Evolutionary conservation across 441 rosid species (phyloP), one percentile per base, ranked within the genome.

Genomic region (Flueggea neowawraea): DNA sequence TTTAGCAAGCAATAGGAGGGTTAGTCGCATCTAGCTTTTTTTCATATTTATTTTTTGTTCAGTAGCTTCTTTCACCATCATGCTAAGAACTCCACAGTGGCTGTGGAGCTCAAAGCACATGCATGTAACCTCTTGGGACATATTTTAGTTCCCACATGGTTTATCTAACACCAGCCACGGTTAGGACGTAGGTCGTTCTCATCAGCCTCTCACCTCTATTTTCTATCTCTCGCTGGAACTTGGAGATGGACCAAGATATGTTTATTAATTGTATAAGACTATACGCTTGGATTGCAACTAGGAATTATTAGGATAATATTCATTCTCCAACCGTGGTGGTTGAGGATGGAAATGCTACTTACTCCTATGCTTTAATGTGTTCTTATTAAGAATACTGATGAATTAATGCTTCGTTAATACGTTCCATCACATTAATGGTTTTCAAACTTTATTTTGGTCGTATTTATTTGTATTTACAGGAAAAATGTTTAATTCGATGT

Each of bases 111-210:
- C 76, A 64, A 65, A 12, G 84, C 89, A 80, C 79, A 62, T 85
- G 88, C 96, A 89, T 91, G 75, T 49, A 84, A 79, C n/a, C 83
- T 83, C 80, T 55, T 17, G 85, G 98, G 96, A 85, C 67, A 85
- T 91, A 87, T 91, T 91, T 91, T 75, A 91, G 76, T 80, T 87
- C 87, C 91, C 85, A 69, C 6, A 67, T 79, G 84, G 86, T 83
- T 87, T 57, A 22, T 65, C 78, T 80, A 71, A 76, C 78, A 69
- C 67, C 91, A 71, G 82, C 98, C 96, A 91, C 87, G 98, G 98
- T 91, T 91, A 87, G 92, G 95, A 81, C 89, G 66, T 82, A 75
- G 91, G 86, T 82, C 75, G 70, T 31, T 52, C 10, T 28, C 55
- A n/a, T 54, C 57, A 17, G 6, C 52, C 39, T 48, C 54, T 56